Base-by-base conservation (phyloP, 306 rosid genomes). In the Pterocarpus macrocarpus region DNA sequence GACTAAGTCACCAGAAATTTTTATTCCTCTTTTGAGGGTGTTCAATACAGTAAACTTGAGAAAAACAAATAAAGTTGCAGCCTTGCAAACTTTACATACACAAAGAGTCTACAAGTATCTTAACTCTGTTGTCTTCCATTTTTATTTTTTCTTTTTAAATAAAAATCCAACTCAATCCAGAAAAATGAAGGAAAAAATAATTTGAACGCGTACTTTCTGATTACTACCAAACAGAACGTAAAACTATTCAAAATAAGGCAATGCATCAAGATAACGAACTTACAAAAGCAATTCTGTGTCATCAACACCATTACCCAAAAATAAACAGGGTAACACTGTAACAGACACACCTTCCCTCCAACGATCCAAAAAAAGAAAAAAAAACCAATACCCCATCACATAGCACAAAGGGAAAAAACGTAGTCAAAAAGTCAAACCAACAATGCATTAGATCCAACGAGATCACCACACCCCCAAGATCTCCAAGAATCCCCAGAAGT, bases 371-470 rank as follows among this genome's bases (percentile, higher is more conserved):
- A 34, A 43, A 43, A 5, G 9, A 0, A 47, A 12, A 11, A 12
- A 16, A 16, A 45, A 38, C 57, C 69, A 76, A 38, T 16, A 36
- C 17, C 36, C 52, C 55, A 50, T 69, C 71, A 36, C 58, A 65
- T 59, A 70, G 63, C 30, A 30, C n/a, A 36, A 13, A 56, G 22
- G 22, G 4, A 76, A 52, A 53, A 12, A 50, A 39, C 43, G 64
- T 36, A 39, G 69, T 9, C 1, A 13, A 69, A 85, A 82, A 55
- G 61, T 55, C 32, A 55, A 55, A 55, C 8, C 1, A 63, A 64
- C 34, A 68, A 82, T 16, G 30, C 15, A 66, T 69, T 79, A 72
- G 85, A 86, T 79, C 83, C 35, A 55, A 65, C 55, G 77, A 83
- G 68, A 81, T 67, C 22, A 44, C 34, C 5, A 75, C 66, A 78